phyloP scores from a whole-genome alignment of 495 filamentous ascomycete genomes.

The Pyrenula massariospora region DNA sequence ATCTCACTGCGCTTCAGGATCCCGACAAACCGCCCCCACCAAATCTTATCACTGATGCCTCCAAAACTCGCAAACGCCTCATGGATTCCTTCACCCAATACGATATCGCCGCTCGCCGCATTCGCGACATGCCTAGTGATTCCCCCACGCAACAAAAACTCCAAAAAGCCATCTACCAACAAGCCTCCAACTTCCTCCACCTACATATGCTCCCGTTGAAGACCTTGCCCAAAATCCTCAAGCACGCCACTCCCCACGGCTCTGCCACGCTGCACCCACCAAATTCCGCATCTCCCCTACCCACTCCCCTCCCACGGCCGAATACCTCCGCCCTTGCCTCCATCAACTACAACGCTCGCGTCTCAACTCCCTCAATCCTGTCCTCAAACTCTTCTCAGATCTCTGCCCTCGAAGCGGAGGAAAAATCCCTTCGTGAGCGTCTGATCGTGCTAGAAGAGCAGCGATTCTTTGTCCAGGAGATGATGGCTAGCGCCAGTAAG shows the following conservation, averaged over 20 bases:
- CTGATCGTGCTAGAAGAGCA: conserved; percentile 92
- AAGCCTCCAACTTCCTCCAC: conserved; percentile 75
- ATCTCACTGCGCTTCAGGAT: conserved; percentile 59
- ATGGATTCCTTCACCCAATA: conserved; percentile 89
- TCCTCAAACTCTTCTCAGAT: conserved; percentile 52
- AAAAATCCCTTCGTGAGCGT: conserved; percentile 72
- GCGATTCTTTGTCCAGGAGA: conserved; percentile 78
- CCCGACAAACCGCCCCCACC: conserved; percentile 61
- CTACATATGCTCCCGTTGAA: conserved; percentile 89
- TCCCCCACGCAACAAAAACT: conserved; percentile 64
- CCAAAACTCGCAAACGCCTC: conserved; percentile 79
- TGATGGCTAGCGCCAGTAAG: conserved; percentile 73
- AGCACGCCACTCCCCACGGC: conserved; percentile 46
- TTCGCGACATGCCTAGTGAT: conserved; percentile 63
- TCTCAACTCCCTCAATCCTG: conserved; percentile 43
- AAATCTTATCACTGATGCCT: conserved; percentile 71
- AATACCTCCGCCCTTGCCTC: conserved; percentile 40
- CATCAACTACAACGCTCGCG: conserved; percentile 49
- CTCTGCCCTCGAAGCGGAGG: conserved; percentile 68
- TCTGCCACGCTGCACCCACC: conserved; percentile 4
- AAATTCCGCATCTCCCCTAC: conserved; percentile 21
- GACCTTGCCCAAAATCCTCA: conserved; percentile 69
- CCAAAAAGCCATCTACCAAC: conserved; percentile 75
- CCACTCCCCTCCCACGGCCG: background rate
- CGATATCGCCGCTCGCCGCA: conserved; percentile 68